phyloP scores from a whole-genome alignment of 2,329 filamentous ascomycete genomes.

The Penicillium sp. region DNA sequence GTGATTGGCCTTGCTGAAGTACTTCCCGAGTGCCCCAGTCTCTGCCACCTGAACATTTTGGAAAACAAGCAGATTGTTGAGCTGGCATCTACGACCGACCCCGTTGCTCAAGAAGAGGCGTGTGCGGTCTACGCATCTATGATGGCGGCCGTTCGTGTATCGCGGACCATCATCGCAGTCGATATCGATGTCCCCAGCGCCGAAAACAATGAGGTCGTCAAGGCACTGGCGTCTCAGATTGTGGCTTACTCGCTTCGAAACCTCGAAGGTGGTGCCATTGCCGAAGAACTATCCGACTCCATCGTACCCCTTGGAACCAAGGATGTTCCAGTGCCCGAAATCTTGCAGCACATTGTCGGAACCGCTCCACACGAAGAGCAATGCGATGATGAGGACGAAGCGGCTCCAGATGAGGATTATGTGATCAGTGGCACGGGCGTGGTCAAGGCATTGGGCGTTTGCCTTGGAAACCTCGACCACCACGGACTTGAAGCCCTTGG shows the following conservation, averaged over 20 bases:
- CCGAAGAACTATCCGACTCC: constrained; percentile 54
- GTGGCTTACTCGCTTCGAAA: constrained; percentile 92
- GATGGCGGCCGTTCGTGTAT: constrained; percentile 82
- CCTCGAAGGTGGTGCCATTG: constrained; percentile 75
- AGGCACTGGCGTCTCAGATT: constrained; percentile 89
- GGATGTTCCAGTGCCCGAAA: constrained; percentile 70
- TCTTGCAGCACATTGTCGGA: constrained; percentile 83
- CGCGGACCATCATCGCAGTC: constrained; percentile 79
- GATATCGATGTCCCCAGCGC: constrained; percentile 85
- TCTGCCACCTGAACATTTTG: constrained; percentile 84
- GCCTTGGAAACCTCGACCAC: constrained; percentile 75
- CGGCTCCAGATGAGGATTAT: constrained; percentile 87
- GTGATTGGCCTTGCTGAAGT: constrained; percentile 89
- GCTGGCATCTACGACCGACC: constrained; percentile 75
- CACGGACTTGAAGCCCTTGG: constrained; percentile 42
- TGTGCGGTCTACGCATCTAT: constrained; percentile 91
- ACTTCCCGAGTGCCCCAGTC: constrained; percentile 74
- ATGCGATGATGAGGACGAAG: constrained; percentile 62
- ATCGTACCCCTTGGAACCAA: constrained; percentile 47
- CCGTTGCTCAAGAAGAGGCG: constrained; percentile 84
- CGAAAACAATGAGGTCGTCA: constrained; percentile 85
- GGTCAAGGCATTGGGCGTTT: constrained; percentile 89
- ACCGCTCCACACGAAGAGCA: constrained; percentile 51
- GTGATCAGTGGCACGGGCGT: constrained; percentile 95
- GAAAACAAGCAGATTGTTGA: constrained; percentile 68